Percentiles rank a stretch among this genome's conserved stretches.
Evolutionary conservation across 108 stramenopile genomes (phyloP).

Genomic region (Parietichytrium sp.): DNA sequence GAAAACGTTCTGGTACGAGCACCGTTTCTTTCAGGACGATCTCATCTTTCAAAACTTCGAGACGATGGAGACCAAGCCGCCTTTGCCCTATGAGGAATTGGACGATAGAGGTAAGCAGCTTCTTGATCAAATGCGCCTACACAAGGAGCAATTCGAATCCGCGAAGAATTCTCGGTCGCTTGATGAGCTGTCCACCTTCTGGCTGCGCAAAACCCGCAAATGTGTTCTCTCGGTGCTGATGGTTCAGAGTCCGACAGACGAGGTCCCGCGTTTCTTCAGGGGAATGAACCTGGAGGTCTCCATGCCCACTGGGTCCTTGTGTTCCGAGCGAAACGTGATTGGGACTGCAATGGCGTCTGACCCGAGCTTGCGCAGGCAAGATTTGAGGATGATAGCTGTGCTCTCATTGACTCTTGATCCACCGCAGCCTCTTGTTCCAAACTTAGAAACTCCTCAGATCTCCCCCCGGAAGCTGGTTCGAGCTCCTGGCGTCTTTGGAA

Average conservation of each 20-base stretch:
- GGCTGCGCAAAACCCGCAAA: conserved; percentile 91
- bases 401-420: conserved; percentile 67
- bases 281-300: conserved; percentile 97
- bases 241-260: conserved; percentile 67
- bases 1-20: conserved; percentile 93
- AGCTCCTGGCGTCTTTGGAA: too few species aligned
- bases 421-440: not conserved
- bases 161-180: conserved; percentile 16
- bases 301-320: conserved; percentile 95
- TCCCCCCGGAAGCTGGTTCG: too few species aligned
- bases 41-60: conserved; percentile 86
- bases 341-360: conserved; percentile 79
- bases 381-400: conserved; percentile 80
- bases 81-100: conserved; percentile 63
- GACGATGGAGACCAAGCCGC: conserved; percentile 85
- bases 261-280: conserved; percentile 68
- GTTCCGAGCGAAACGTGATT: conserved; percentile 94
- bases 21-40: conserved; percentile 77
- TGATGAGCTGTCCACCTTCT: conserved; percentile 79
- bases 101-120: conserved; percentile 54
- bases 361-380: conserved; percentile 71
- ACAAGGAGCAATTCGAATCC: conserved; percentile 72
- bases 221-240: conserved; percentile 93
- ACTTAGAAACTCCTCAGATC: too few species aligned
- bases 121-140: conserved; percentile 81